These are phyloP conservation scores for Ophiobolus disseminans DNA, from an alignment of 2,329 filamentous ascomycete genomes.

Conservation along the genomic window DNA sequence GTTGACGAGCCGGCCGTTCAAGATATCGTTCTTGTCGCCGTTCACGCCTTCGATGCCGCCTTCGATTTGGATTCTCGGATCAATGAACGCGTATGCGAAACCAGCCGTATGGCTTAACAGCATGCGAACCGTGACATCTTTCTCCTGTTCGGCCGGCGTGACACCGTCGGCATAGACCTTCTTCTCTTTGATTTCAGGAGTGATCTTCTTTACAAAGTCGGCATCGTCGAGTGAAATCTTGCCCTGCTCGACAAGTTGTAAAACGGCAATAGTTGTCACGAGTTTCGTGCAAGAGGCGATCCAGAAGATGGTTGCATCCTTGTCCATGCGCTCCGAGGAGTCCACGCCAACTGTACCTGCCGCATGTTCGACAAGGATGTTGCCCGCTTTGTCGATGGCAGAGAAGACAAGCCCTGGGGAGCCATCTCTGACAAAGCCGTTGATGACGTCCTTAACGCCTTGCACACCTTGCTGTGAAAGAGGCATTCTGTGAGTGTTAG, in stretches of 20 bases:
- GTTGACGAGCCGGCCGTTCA: slow-evolving; percentile 62
- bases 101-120: slow-evolving; percentile 59
- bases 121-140: slow-evolving; percentile 59
- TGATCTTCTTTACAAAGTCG: slow-evolving; percentile 38
- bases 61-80: slow-evolving; percentile 52
- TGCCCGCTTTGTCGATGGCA: slow-evolving; percentile 54
- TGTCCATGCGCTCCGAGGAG: slow-evolving; percentile 60
- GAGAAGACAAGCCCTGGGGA: slow-evolving; percentile 55
- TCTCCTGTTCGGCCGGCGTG: slow-evolving; percentile 48
- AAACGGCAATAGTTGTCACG: slow-evolving; percentile 39
- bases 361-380: slow-evolving; percentile 51
- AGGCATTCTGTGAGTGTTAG: slow-evolving; percentile 30
- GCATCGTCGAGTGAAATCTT: slow-evolving; percentile 46
- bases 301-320: slow-evolving; percentile 66
- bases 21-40: slow-evolving; percentile 60
- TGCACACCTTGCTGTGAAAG: slow-evolving; percentile 37
- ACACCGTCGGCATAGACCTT: slow-evolving; percentile 49
- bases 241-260: slow-evolving; percentile 49
- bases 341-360: slow-evolving; percentile 52
- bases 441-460: slow-evolving; percentile 48
- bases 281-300: slow-evolving; percentile 60
- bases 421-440: slow-evolving; percentile 40
- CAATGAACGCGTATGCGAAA: slow-evolving; percentile 59
- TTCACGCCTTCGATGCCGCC: slow-evolving; percentile 65
- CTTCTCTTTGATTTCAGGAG: slow-evolving; percentile 50